Evolutionary conservation across 352 stramenopile genomes (phyloP).

Genomic region (Phytophthora pinifolia): DNA sequence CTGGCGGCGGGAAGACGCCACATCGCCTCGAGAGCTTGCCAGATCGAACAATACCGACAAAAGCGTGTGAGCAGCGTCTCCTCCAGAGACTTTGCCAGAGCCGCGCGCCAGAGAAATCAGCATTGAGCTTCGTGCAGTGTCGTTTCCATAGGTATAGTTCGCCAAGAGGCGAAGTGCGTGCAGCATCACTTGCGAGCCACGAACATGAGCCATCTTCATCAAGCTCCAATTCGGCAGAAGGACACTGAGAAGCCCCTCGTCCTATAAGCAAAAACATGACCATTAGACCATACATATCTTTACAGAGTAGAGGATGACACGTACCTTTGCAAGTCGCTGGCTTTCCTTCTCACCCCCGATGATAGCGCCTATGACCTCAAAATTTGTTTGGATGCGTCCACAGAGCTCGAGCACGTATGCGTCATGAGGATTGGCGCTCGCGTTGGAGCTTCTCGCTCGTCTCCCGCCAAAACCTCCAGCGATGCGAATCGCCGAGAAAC

Average conservation of each 20-base stretch:
- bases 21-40: conserved; percentile 20
- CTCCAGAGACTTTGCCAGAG: conserved; percentile 9
- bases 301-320: background rate
- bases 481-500: conserved; percentile 49
- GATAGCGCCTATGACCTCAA: conserved; percentile 51
- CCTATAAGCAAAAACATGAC: conserved; percentile 20
- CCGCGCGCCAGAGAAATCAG: conserved; percentile 14
- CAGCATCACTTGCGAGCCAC: conserved; percentile 45
- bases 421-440: conserved; percentile 24
- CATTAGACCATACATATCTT: background rate
- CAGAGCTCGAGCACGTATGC: conserved; percentile 41
- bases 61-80: conserved; percentile 16
- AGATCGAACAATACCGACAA: conserved; percentile 27
- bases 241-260: conserved; percentile 35
- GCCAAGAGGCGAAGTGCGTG: conserved; percentile 43
- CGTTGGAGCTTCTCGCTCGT: conserved; percentile 9
- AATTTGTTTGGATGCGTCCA: conserved; percentile 42
- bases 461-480: conserved; percentile 52
- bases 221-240: conserved; percentile 59
- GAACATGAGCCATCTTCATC: conserved; percentile 46
- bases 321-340: conserved; percentile 43
- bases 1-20: conserved; percentile 9
- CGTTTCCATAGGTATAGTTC: conserved; percentile 51
- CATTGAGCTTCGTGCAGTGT: conserved; percentile 38
- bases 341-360: conserved; percentile 35